Base-by-base conservation (phyloP, 805 yeast genomes). In the Candida caryicola region DNA sequence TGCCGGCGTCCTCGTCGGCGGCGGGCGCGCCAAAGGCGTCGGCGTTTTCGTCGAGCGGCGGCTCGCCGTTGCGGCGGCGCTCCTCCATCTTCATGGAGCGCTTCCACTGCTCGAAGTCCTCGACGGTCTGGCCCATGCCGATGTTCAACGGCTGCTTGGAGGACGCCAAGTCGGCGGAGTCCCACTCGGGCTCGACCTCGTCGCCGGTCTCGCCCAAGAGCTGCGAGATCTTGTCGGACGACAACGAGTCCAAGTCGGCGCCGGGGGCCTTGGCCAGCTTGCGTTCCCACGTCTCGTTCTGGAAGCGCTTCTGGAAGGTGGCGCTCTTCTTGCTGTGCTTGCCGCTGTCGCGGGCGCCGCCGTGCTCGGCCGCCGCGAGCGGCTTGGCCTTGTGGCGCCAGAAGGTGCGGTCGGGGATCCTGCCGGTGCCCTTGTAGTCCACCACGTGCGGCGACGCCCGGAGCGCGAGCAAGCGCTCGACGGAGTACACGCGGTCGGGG, bases 81-180 rank as follows among this genome's bases (percentile, higher is more conserved):
- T 77, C 77, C 50, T 76, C 76, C 33, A 67, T 56, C 43, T 67
- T 68, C 81, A 76, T 73, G 43, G 64, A 66, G 34, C 70, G 56
- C 54, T 76, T 76, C 83, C 83, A 78, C 43, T 64, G 68, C 51
- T 78, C 84, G 48, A 77, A 78, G 44, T 78, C 83, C 37, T 73
- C 73, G 3, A 74, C 74, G 0, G 81, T 71, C 37, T 68, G 73
- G 15, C 82, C 82, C 60, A 57, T 71, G 51, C 51, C 51, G 34
- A 46, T 54, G 15, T 13, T 32, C 18, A 59, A 31, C 10, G 58
- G 60, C 2, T 55, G 55, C 10, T 21, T 21, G 25, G 25, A 7
- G 7, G 57, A 43, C 7, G 29, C 31, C 13, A 59, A 31, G 12
- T 58, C 64, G 3, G 58, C 55, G 9, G 60, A 45, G 34, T 62